Evolutionary conservation across 2,329 filamentous ascomycete species (phyloP).

Genomic region (Pleurostoma richardsiae): DNA sequence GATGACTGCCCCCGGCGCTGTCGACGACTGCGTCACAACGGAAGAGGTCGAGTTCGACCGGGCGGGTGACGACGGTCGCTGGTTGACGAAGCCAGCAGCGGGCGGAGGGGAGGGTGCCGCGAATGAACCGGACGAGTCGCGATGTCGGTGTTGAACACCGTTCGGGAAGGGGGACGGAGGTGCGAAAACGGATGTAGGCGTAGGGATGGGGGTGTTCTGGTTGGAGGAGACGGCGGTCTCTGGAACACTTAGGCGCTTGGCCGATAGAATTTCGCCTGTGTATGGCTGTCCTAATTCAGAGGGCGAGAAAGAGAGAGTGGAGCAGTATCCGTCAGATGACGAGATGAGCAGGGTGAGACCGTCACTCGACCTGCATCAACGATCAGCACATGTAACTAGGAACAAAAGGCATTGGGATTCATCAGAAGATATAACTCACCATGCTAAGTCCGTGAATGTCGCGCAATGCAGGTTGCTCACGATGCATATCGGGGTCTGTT

Average conservation of each 20-base stretch:
- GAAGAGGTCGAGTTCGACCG: conserved; percentile 85
- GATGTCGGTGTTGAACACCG: conserved; percentile 46
- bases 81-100: conserved; percentile 52
- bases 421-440: conserved; percentile 51
- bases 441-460: conserved; percentile 93
- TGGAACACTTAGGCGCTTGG: conserved; percentile 35
- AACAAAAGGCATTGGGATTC: neutral
- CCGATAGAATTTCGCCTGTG: conserved; percentile 57
- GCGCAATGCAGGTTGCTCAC: conserved; percentile 97
- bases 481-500: conserved; percentile 86
- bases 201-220: conserved; percentile 66
- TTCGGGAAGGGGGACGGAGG: conserved; percentile 54
- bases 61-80: conserved; percentile 71
- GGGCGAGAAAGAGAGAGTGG: conserved; percentile 74
- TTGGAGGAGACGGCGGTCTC: conserved; percentile 42
- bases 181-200: conserved; percentile 60
- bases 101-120: conserved; percentile 54
- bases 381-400: conserved; percentile 15
- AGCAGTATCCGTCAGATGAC: conserved; percentile 98
- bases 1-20: conserved; percentile 46
- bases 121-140: conserved; percentile 53
- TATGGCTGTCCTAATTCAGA: conserved; percentile 84
- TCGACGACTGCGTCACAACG: conserved; percentile 60
- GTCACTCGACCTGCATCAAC: conserved; percentile 38
- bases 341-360: conserved; percentile 71